These are phyloP conservation scores for Diaporthe sp. DNA, from an alignment of 2,329 filamentous ascomycete genomes.

Conservation along the genomic window DNA sequence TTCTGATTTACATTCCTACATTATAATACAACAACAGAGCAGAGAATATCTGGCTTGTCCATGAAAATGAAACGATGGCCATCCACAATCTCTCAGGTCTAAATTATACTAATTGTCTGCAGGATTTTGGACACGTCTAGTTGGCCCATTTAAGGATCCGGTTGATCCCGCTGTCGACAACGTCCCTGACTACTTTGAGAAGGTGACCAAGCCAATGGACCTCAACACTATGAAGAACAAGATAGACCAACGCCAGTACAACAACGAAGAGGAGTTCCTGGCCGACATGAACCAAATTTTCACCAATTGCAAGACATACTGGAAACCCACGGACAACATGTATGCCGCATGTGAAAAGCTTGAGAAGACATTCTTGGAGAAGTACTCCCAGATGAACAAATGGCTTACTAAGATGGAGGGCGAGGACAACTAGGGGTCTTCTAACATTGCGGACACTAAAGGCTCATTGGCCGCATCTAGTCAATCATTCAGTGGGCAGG, in stretches of 20 bases:
- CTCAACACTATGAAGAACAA: conserved; percentile 71
- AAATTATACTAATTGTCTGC: conserved; percentile 26
- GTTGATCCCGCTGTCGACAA: conserved; percentile 69
- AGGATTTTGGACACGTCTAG: conserved; percentile 77
- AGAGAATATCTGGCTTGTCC: neutral
- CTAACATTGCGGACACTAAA: neutral
- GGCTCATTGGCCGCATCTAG: neutral
- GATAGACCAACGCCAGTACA: conserved; percentile 68
- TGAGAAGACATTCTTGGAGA: conserved; percentile 62
- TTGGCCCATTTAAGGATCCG: conserved; percentile 71
- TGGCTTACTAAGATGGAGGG: conserved; percentile 69
- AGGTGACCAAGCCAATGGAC: conserved; percentile 73
- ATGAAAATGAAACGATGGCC: no score
- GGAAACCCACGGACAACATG: conserved; percentile 67
- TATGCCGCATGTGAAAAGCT: conserved; percentile 68
- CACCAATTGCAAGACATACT: conserved; percentile 74
- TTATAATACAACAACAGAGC: neutral
- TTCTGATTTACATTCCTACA: neutral
- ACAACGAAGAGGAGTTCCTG: conserved; percentile 65
- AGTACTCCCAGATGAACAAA: conserved; percentile 68
- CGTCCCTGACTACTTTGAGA: conserved; percentile 72
- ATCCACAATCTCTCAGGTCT: neutral
- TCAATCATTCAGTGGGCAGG: no score
- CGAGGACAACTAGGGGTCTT: conserved; percentile 49
- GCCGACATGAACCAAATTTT: conserved; percentile 73